Base-by-base conservation (phyloP, 805 yeast species). In the Saccharomycopsis sp. region DNA sequence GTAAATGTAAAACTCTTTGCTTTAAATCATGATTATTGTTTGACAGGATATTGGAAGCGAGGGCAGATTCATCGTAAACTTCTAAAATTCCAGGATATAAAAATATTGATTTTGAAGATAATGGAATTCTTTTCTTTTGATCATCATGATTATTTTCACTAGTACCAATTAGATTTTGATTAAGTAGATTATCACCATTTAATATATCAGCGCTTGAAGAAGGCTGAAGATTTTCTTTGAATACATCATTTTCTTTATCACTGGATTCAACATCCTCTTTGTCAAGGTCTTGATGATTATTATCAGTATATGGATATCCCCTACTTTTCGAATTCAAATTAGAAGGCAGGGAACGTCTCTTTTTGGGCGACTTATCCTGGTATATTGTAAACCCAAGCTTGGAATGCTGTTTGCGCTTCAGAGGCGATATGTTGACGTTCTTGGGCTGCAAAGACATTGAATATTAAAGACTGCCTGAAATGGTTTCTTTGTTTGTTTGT, bases 211-310 rank as follows among this genome's bases (percentile, higher is more conserved):
- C 42, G 27, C 36, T 35, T 10, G 29, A 13, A 5, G 30, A 15
- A 15, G 46, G 42, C 23, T 30, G 21, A 10, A 39, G 19, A 23
- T 42, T 37, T 21, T 42, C 46, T 28, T 42, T 42, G 14, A 31
- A 39, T 6, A 38, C 28, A n/a, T 30, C 42, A 23, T 42, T 42
- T 17, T 42, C 46, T 35, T 42, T 42, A 31, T 42, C 46, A 28
- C 6, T 14, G 15, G 17, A 28, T 14, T 28, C 31, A 14, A 28
- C 15, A 8, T 9, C n/a, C 31, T 28, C 31, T 9, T 9, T n/a
- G 15, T 28, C 31, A 28, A n/a, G n/a, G n/a, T n/a, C n/a, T n/a
- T n/a, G n/a, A n/a, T n/a, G n/a, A n/a, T n/a, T n/a, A n/a, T n/a
- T n/a, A n/a, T n/a, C n/a, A n/a, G n/a, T n/a, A n/a, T n/a, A n/a